Conservation (phyloP, 2,329 filamentous ascomycete species). For the Hymenotorrendiella dingleyae region DNA sequence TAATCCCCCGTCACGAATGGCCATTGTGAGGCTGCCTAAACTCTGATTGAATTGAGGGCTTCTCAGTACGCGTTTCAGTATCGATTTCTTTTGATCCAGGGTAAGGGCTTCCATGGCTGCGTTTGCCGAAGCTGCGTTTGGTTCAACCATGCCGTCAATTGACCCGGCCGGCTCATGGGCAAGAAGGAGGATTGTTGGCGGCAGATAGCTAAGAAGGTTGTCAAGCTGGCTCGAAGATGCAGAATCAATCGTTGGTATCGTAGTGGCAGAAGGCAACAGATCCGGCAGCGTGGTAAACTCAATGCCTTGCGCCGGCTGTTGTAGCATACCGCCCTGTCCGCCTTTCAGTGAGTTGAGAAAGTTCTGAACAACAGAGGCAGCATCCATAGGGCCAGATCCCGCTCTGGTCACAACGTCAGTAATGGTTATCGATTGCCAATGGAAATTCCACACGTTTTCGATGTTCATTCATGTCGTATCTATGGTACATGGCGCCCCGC, state of each 20-base stretch:
- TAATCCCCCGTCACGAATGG: slow-evolving; percentile 82
- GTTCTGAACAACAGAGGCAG: slow-evolving; percentile 75
- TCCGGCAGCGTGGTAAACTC: slow-evolving; percentile 81
- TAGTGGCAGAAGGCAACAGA: slow-evolving; percentile 71
- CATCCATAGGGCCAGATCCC: slow-evolving; percentile 54
- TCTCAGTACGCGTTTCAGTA: slow-evolving; percentile 75
- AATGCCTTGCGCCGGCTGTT: slow-evolving; percentile 48
- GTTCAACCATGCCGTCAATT: slow-evolving; percentile 55
- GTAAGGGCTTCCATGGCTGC: slow-evolving; percentile 70
- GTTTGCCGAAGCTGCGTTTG: slow-evolving; percentile 60
- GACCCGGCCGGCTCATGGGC: slow-evolving; percentile 60
- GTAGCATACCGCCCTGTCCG: slow-evolving; percentile 31
- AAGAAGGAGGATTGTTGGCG: slow-evolving; percentile 70
- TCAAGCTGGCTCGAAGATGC: slow-evolving; percentile 59
- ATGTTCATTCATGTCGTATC: slow-evolving; percentile 26
- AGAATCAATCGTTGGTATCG: slow-evolving; percentile 66
- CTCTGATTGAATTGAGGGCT: slow-evolving; percentile 91
- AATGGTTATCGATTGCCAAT: slow-evolving; percentile 12
- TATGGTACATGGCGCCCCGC: slow-evolving; percentile 28
- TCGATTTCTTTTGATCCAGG: slow-evolving; percentile 68
- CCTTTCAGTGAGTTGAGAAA: slow-evolving; percentile 78
- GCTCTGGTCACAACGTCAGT: slow-evolving; percentile 51
- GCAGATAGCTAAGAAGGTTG: slow-evolving; percentile 69
- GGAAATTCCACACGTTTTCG: slow-evolving; percentile 14
- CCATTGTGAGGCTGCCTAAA: slow-evolving; percentile 76